Conservation (phyloP, 495 filamentous ascomycete genomes). For the Hypoxylon crocopeplum region DNA sequence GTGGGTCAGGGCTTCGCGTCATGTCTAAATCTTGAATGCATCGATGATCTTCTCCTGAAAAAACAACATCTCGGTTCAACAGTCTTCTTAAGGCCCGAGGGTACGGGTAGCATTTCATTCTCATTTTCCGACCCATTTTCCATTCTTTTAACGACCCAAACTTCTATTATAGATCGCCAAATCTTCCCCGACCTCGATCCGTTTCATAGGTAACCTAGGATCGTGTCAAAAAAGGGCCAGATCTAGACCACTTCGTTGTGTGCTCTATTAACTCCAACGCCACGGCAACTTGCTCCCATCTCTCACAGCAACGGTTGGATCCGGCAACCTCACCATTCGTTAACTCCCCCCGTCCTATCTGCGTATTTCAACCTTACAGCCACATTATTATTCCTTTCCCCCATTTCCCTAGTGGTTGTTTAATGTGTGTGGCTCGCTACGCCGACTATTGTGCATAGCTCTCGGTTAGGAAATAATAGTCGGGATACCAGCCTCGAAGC, state of each 20-base stretch:
- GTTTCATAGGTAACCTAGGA: slow-evolving; percentile 13
- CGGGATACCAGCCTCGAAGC: too few relatives aligned
- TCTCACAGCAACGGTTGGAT: slow-evolving; percentile 5
- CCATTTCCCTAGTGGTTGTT: neutral
- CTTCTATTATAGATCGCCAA: slow-evolving; percentile 25
- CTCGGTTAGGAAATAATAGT: neutral
- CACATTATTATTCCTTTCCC: too few relatives aligned
- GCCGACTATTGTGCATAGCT: neutral
- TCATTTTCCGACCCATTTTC: slow-evolving; percentile 17
- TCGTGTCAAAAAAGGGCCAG: slow-evolving; percentile 1
- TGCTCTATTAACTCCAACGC: slow-evolving; percentile 1
- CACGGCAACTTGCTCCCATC: neutral
- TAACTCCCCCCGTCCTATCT: neutral
- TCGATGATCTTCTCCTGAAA: slow-evolving; percentile 39
- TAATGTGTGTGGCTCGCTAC: neutral
- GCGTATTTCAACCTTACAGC: too few relatives aligned
- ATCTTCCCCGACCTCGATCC: slow-evolving; percentile 25
- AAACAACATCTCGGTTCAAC: slow-evolving; percentile 10
- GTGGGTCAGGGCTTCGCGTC: slow-evolving; percentile 31
- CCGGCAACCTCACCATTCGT: slow-evolving; percentile 17
- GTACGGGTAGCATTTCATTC: slow-evolving; percentile 6
- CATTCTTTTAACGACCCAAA: slow-evolving; percentile 9
- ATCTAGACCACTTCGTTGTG: slow-evolving; percentile 37
- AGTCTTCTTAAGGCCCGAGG: slow-evolving; percentile 4
- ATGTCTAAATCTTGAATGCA: slow-evolving; percentile 37